A percentile compares a stretch with the other conserved stretches of the same genome.
Conservation (phyloP, 139 green algal species). For the Ettlia oleoabundans region DNA sequence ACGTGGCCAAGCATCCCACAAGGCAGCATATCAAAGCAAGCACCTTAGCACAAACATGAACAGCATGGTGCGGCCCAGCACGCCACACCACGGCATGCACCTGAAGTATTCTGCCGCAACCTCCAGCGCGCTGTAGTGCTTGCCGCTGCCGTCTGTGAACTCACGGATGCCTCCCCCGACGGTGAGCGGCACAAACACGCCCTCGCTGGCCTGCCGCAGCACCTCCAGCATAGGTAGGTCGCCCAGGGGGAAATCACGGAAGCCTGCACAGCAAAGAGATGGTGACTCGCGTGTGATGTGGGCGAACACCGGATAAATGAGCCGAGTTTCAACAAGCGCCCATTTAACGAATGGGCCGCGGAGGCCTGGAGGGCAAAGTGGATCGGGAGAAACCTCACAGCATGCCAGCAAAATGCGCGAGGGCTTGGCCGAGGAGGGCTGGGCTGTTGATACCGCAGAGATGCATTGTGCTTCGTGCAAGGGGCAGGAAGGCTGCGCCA, state of each 20-base stretch:
- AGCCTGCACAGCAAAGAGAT: slow-evolving; percentile 43
- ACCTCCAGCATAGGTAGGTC: slow-evolving; percentile 98
- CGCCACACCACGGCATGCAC: slow-evolving; percentile 1
- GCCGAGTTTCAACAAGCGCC: no score
- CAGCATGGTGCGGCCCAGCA: not conserved
- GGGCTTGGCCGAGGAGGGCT: no score
- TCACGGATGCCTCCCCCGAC: slow-evolving; percentile 96
- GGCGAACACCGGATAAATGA: no score
- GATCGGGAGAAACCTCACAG: no score
- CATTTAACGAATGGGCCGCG: no score
- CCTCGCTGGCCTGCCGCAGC: slow-evolving; percentile 75
- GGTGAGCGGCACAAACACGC: slow-evolving; percentile 98
- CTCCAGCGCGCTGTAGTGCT: slow-evolving; percentile 85
- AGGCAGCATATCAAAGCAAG: not conserved
- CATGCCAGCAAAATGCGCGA: no score
- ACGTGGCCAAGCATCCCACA: not conserved
- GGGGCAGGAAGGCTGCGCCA: no score
- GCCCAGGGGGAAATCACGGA: slow-evolving; percentile 91
- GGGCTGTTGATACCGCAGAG: no score
- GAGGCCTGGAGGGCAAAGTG: no score
- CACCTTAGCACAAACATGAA: not conserved
- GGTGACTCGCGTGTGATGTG: no score
- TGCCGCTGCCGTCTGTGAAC: slow-evolving; percentile 86
- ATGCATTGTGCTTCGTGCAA: no score
- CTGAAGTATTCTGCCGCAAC: slow-evolving; percentile 98